A percentile compares a stretch with the other conserved stretches of the same genome.
Evolutionary conservation across 2,329 filamentous ascomycete genomes (phyloP).

Genomic region (Arthrobotrys iridis): DNA sequence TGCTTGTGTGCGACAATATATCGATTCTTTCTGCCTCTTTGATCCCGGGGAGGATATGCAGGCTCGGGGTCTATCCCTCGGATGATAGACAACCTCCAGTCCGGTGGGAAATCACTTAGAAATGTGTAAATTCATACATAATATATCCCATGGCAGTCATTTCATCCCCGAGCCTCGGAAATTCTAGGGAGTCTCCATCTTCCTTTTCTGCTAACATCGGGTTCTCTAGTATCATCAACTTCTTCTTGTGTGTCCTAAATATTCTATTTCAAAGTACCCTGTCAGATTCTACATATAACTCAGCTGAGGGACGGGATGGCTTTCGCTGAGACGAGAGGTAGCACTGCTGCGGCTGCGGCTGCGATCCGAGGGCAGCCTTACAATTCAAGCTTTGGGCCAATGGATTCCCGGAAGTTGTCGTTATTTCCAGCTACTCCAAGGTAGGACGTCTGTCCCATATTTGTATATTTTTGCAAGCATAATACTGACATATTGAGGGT

Average conservation of each 20-base stretch:
- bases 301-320: neutral
- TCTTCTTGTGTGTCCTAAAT: too few species aligned
- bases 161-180: too few species aligned
- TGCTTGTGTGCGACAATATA: neutral
- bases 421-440: constrained; percentile 36
- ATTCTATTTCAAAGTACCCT: neutral
- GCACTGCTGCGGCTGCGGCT: constrained; percentile 34
- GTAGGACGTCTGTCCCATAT: constrained; percentile 1
- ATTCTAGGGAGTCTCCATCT: too few species aligned
- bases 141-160: too few species aligned
- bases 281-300: neutral
- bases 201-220: too few species aligned
- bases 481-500: neutral
- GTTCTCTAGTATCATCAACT: too few species aligned
- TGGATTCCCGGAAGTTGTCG: constrained; percentile 21
- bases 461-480: neutral
- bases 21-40: neutral
- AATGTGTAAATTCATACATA: too few species aligned
- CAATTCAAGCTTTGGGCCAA: neutral
- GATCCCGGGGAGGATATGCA: too few species aligned
- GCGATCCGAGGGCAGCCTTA: constrained; percentile 26
- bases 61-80: too few species aligned
- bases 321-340: constrained; percentile 25
- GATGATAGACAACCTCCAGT: too few species aligned
- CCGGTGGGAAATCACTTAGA: too few species aligned